Percentiles rank a stretch among this genome's conserved stretches.
phyloP scores from a whole-genome alignment of 2,329 filamentous ascomycete species.

The Alternaria tenuissima region DNA sequence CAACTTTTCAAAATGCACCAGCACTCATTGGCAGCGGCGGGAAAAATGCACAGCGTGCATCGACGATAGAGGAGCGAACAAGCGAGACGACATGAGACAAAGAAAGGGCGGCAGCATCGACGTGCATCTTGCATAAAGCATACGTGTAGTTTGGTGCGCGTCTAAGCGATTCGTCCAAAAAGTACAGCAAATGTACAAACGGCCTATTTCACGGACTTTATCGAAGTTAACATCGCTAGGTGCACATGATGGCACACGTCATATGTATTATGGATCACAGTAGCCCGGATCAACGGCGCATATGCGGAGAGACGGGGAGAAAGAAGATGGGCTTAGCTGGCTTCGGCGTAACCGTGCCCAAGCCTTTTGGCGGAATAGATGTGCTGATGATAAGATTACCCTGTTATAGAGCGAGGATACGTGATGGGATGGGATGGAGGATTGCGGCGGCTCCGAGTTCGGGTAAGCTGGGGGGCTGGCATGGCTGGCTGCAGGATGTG shows the following conservation, averaged over 20 bases:
- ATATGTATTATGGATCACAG: background rate
- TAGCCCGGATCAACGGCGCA: constrained; percentile 2
- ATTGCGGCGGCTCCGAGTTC: constrained; percentile 7
- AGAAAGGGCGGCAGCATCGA: background rate
- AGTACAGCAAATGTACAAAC: background rate
- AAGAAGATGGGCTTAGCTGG: background rate
- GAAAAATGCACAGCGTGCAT: background rate
- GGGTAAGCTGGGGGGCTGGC: constrained; percentile 4
- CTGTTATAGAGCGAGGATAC: constrained; percentile 9
- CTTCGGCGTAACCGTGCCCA: background rate
- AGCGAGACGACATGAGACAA: background rate
- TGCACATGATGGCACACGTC: constrained; percentile 4
- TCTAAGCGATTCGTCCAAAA: background rate
- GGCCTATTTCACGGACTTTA: background rate
- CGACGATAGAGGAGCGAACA: background rate
- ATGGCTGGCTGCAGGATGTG: constrained; percentile 4
- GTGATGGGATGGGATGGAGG: constrained; percentile 4
- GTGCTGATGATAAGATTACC: constrained; percentile 15
- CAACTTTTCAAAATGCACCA: background rate
- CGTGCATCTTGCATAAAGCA: background rate
- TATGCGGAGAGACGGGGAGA: constrained; percentile 1
- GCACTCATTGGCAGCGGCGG: background rate
- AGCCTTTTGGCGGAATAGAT: constrained; percentile 9
- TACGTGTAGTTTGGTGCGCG: background rate
- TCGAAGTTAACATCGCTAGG: background rate